Percentiles rank a stretch among this genome's conserved stretches.
These are phyloP conservation scores for Drechslera avenae DNA, from an alignment of 2,329 filamentous ascomycete species.

Conservation along the genomic window DNA sequence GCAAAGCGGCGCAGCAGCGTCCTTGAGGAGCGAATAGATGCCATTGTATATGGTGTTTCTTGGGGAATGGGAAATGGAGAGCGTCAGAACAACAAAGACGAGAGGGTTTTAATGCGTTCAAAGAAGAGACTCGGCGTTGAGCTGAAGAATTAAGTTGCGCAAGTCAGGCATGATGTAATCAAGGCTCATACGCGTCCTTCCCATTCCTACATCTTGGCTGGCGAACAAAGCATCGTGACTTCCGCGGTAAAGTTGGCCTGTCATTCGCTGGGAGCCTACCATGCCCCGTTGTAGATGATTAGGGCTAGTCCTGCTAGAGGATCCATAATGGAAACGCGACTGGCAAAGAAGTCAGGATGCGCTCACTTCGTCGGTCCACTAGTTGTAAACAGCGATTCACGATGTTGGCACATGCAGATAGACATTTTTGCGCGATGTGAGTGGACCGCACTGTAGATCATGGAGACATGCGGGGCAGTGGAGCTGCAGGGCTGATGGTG, in stretches of 20 bases:
- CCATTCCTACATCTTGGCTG: slow-evolving; percentile 9
- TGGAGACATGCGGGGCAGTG: slow-evolving; percentile 8
- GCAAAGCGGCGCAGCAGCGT: slow-evolving; percentile 13
- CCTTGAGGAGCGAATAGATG: slow-evolving; percentile 16
- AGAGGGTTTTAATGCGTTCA: neutral
- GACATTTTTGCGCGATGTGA: neutral
- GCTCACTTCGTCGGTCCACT: neutral
- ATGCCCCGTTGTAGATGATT: neutral
- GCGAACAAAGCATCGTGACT: slow-evolving; percentile 11
- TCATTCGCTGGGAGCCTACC: neutral
- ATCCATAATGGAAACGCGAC: neutral
- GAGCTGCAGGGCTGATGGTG: neutral
- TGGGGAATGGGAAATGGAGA: neutral
- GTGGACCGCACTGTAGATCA: neutral
- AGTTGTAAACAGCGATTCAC: neutral
- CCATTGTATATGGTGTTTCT: slow-evolving; percentile 4
- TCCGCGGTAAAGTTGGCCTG: neutral
- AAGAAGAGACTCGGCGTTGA: neutral
- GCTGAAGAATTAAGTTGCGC: slow-evolving; percentile 1
- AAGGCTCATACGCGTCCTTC: slow-evolving; percentile 7
- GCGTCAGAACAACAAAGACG: neutral
- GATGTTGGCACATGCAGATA: slow-evolving; percentile 4
- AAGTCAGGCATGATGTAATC: slow-evolving; percentile 15
- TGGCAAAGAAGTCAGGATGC: neutral
- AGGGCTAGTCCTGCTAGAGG: neutral